phyloP scores from a whole-genome alignment of 108 stramenopile genomes.

The Skeletonema costatum region DNA sequence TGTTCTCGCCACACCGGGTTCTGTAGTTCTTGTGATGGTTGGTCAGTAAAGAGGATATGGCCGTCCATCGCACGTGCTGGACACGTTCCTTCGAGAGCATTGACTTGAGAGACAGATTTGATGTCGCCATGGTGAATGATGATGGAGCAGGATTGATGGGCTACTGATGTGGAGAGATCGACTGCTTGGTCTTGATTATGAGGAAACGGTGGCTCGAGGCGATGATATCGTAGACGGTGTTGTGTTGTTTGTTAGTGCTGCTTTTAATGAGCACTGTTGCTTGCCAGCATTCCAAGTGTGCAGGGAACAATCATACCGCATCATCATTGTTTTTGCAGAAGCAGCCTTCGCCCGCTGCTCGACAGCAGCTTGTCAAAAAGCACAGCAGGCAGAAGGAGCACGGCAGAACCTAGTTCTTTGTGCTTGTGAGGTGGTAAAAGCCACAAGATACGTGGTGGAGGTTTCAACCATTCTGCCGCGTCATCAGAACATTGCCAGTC shows the following conservation, averaged over 20 bases:
- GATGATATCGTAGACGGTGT: too few relatives aligned
- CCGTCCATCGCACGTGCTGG: neutral
- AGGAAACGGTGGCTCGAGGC: neutral
- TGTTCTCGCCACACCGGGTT: neutral
- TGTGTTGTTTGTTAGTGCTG: too few relatives aligned
- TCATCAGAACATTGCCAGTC: neutral
- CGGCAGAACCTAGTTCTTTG: neutral
- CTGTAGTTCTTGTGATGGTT: neutral
- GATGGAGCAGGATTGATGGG: neutral
- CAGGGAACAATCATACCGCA: neutral
- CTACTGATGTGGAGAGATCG: neutral
- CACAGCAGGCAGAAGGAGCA: neutral
- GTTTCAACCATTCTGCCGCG: neutral
- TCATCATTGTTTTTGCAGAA: neutral
- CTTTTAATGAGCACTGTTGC: too few relatives aligned
- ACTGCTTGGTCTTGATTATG: neutral
- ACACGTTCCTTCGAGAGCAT: constrained; percentile 2
- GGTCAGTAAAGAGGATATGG: neutral
- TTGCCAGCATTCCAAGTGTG: too few relatives aligned
- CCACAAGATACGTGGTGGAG: neutral
- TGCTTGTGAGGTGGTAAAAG: neutral
- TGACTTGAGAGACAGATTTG: constrained; percentile 1
- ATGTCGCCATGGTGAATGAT: neutral
- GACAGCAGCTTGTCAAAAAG: neutral
- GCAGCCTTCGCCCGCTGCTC: neutral